Evolutionary conservation across 106 monocot species (phyloP).

Genomic region (Triglochin maritima): DNA sequence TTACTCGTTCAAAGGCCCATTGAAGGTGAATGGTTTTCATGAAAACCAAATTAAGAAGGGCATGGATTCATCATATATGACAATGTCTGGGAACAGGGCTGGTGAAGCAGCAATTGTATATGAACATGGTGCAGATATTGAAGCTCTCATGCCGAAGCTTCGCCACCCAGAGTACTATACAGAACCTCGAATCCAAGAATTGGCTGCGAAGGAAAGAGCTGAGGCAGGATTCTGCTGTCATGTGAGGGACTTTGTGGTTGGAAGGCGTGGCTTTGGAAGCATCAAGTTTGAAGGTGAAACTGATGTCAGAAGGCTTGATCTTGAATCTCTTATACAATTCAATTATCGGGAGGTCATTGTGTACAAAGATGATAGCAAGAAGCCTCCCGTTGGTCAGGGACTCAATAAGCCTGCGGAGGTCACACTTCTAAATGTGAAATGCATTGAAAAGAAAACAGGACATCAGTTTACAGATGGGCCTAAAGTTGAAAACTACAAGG

Average conservation of each 20-base stretch:
- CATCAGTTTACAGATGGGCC: constrained; percentile 55
- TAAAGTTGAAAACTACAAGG: constrained; percentile 66
- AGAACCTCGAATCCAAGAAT: constrained; percentile 55
- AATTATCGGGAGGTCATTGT: constrained; percentile 80
- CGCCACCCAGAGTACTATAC: constrained; percentile 61
- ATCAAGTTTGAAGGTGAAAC: constrained; percentile 76
- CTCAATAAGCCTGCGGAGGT: constrained; percentile 91
- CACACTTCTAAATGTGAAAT: constrained; percentile 78
- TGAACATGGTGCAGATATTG: constrained; percentile 48
- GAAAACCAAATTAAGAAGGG: constrained; percentile 15
- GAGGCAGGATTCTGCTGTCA: constrained; percentile 60
- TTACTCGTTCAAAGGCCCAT: constrained; percentile 8
- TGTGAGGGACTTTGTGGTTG: constrained; percentile 78
- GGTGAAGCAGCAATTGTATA: constrained; percentile 40
- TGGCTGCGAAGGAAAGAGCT: constrained; percentile 72
- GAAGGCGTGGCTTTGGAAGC: constrained; percentile 65
- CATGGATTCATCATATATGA: constrained; percentile 13
- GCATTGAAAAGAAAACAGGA: constrained; percentile 75
- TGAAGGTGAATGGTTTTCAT: constrained; percentile 21
- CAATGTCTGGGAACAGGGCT: constrained; percentile 31
- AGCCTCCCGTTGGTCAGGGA: constrained; percentile 77
- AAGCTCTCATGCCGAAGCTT: constrained; percentile 71
- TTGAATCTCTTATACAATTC: constrained; percentile 80
- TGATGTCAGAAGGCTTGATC: constrained; percentile 72
- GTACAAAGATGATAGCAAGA: constrained; percentile 69